Base-by-base conservation (phyloP, 495 filamentous ascomycete genomes). In the Daldinia bambusicola region DNA sequence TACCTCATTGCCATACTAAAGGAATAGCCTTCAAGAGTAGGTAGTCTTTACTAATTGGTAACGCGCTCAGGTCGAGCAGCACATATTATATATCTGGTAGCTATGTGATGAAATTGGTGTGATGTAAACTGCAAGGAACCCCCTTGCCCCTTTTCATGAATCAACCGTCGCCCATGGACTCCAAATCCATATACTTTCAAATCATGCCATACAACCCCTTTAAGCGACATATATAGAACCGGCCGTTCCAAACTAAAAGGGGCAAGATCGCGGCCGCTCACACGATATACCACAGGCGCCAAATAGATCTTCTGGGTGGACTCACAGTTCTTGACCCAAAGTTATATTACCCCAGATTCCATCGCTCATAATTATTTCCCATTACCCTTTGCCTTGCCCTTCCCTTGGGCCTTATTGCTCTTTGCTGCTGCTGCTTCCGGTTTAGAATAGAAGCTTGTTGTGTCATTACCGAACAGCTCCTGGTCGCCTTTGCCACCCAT, bases 401-500 rank as follows among this genome's bases (percentile, higher is more conserved):
- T 79, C 6, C 61, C 70, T 38, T 77, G 75, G 2, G 73, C 69
- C 52, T 80, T 80, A 8, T 68, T 62, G 14, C 56, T 66, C 55
- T 79, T 77, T 10, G 75, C 57, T 9, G 74, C 71, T 8, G 63
- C 68, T 30, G 80, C 74, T 59, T 84, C 83, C 12, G 74, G 65
- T 12, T 73, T 76, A 2, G 81, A 75, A 45, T 84, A 85, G 37
- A 80, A 76, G 70, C 85, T 90, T 6, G 74, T 81, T 10, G 77
- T 78, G 48, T 91, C 89, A 38, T 93, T 83, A 7, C 84, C 89
- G 74, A 89, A 97, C 16, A 98, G 79, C 30, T 85, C 78, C 70
- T 92, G 87, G 78, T 98, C 94, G 2, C 93, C 94, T 74, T 91
- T 92, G 2, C 92, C 91, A 37, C 94, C 94, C 78, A 95, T 81